Base-by-base conservation (phyloP, 768 basidiomycete genomes). In the Calocera viscosa region DNA sequence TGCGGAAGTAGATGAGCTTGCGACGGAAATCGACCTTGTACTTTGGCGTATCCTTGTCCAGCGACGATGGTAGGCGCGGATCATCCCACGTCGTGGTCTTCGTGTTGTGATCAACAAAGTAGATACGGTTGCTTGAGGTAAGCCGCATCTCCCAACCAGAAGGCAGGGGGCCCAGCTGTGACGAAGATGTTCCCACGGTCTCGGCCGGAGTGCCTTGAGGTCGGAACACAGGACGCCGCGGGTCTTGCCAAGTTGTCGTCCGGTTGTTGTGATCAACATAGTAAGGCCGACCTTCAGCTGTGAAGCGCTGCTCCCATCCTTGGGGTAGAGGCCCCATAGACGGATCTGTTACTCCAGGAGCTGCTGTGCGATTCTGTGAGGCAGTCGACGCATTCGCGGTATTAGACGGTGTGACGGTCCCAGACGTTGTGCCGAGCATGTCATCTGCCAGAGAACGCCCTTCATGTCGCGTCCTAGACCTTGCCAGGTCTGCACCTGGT, bases 81-180 rank as follows among this genome's bases (percentile, higher is more conserved):
- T 95, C 93, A 73, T 94, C 93, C 93, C 92, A 94, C 5, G 90
- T 85, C 17, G 93, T 94, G 19, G 91, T 81, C 75, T 80, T 78
- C 40, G 66, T 67, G 49, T 67, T 94, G 77, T 95, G 93, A 74
- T 94, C 93, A 16, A 94, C 92, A 71, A 93, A 95, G 77, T 95
- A 95, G 19, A 94, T 87, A 35, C 91, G 82, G 8, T 83, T 83
- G 0, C 89, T 91, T 0, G 87, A 86, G 0, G 93, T 94, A 65
- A 94, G 76, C 22, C 93, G 83, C 93, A 94, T 94, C 77, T 95
- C 93, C 92, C 92, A 95, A 68, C 92, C 93, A 49, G 87, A 89
- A 3, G 93, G 93, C 39, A 95, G 80, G 7, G 89, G 85, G 0
- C 93, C 92, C 19, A 92, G 83, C 70, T 87, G 79, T 47, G 76